phyloP scores from a whole-genome alignment of 768 basidiomycete species.

The Lactarius indigo region DNA sequence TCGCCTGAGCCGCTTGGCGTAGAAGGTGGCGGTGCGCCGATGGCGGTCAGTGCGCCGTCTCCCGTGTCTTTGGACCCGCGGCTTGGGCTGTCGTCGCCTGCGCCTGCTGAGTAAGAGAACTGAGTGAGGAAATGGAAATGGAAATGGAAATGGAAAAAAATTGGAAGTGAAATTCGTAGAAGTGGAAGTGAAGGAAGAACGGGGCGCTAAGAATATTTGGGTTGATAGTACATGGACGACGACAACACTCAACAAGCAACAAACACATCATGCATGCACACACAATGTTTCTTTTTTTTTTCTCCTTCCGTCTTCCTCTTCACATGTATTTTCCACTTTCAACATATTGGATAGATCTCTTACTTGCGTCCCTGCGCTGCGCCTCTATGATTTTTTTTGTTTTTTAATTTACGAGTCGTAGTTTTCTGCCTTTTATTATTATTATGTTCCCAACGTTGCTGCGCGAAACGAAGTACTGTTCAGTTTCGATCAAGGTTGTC shows the following conservation, averaged over 20 bases:
- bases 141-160: no score
- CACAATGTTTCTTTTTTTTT: neutral
- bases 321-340: neutral
- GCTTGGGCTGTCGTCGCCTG: neutral
- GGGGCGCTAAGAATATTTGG: neutral
- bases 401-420: neutral
- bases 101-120: neutral
- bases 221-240: neutral
- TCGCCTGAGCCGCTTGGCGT: conserved; percentile 2
- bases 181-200: neutral
- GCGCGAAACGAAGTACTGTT: neutral
- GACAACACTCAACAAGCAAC: neutral
- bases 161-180: no score
- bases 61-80: neutral
- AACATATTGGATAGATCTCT: conserved; percentile 11
- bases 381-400: conserved; percentile 4
- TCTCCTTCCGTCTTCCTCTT: neutral
- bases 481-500: neutral
- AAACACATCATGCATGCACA: neutral
- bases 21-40: neutral
- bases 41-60: neutral
- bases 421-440: neutral
- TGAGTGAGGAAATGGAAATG: neutral
- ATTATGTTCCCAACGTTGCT: neutral
- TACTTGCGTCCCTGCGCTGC: neutral